A percentile compares a stretch with the other conserved stretches of the same genome.
Evolutionary conservation across 1,284 basidiomycete species (phyloP).

Genomic region (Pseudozyma hubeiensis): DNA sequence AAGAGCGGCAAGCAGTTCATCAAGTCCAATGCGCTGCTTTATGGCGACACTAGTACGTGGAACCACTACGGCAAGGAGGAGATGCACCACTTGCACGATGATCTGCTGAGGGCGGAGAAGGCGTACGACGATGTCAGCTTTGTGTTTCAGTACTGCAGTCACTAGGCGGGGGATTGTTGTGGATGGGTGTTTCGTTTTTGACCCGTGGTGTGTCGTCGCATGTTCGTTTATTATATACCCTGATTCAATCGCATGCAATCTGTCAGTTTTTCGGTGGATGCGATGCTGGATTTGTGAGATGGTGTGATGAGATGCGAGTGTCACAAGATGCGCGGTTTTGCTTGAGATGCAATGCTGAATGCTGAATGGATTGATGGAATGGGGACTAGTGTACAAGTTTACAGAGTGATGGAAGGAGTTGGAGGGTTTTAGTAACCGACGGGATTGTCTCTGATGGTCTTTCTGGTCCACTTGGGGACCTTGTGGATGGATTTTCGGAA

Average conservation of each 20-base stretch:
- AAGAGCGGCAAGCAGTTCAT: conserved; percentile 84
- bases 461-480: conserved; percentile 66
- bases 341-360: conserved; percentile 4
- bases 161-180: conserved; percentile 21
- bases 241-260: not conserved
- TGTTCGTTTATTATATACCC: conserved; percentile 3
- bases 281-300: no score
- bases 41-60: conserved; percentile 99
- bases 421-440: conserved; percentile 37
- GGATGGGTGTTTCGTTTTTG: no score
- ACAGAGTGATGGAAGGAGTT: not conserved
- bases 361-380: not conserved
- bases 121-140: conserved; percentile 79
- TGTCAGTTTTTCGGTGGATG: no score
- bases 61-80: conserved; percentile 94
- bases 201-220: no score
- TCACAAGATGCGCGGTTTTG: not conserved
- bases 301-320: no score
- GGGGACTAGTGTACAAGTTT: conserved; percentile 25
- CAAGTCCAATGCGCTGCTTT: conserved; percentile 87
- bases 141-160: conserved; percentile 70
- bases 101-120: conserved; percentile 89
- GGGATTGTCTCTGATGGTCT: conserved; percentile 42
- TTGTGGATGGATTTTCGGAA: conserved; percentile 97
- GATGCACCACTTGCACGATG: conserved; percentile 91